Percentiles rank a stretch among this genome's conserved stretches.
These are phyloP conservation scores for Nematodospora anomalae DNA, from an alignment of 1,139 yeast species.

Conservation along the genomic window DNA sequence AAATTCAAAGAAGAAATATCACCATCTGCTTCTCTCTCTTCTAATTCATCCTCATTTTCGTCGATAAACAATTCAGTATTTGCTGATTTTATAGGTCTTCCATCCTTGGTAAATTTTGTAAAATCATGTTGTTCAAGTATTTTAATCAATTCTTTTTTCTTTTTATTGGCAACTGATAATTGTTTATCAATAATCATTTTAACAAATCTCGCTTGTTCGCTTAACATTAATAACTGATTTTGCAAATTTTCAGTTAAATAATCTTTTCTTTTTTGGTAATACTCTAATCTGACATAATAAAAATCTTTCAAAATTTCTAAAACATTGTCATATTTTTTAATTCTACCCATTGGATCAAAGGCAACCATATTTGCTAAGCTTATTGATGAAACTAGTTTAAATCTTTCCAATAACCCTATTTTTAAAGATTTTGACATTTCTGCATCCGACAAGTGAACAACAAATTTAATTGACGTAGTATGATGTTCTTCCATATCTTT, in stretches of 20 bases:
- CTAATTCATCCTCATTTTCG: constrained; percentile 27
- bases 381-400: constrained; percentile 70
- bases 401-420: constrained; percentile 79
- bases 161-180: constrained; percentile 71
- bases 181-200: constrained; percentile 81
- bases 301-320: constrained; percentile 82
- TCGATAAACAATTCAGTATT: constrained; percentile 20
- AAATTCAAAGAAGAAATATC: constrained; percentile 36
- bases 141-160: constrained; percentile 61
- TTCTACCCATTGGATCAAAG: constrained; percentile 88
- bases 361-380: constrained; percentile 90
- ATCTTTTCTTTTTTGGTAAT: constrained; percentile 89
- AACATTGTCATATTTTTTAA: constrained; percentile 74
- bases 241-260: constrained; percentile 66
- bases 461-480: constrained; percentile 74
- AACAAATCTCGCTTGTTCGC: constrained; percentile 88
- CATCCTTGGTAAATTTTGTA: constrained; percentile 72
- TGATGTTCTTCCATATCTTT: constrained; percentile 96
- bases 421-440: constrained; percentile 80
- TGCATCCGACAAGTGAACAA: constrained; percentile 68
- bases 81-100: constrained; percentile 45
- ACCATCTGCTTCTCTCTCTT: constrained; percentile 36
- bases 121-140: constrained; percentile 66
- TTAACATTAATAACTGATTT: constrained; percentile 69
- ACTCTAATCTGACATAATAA: constrained; percentile 82